These are phyloP conservation scores for Excoecaria agallocha DNA, from an alignment of 345 rosid genomes.

Conservation along the genomic window DNA sequence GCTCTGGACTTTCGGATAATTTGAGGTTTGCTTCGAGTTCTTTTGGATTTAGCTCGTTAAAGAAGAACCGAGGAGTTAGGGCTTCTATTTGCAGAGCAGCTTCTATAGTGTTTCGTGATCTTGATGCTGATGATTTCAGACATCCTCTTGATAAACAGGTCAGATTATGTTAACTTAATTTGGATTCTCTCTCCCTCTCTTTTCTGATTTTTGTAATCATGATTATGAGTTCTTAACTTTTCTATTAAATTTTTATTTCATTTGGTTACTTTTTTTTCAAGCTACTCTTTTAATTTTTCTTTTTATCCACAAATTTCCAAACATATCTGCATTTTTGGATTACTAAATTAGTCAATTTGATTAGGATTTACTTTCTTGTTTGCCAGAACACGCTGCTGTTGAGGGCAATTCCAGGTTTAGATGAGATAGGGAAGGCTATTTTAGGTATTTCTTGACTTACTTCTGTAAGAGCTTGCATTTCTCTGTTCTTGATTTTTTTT, in stretches of 20 bases:
- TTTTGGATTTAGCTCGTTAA: slow-evolving; percentile 25
- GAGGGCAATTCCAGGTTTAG: slow-evolving; percentile 88
- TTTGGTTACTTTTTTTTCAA: neutral
- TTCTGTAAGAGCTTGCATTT: neutral
- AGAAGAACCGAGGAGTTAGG: slow-evolving; percentile 34
- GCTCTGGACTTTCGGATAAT: slow-evolving; percentile 18
- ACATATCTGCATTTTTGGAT: neutral
- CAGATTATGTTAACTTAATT: neutral
- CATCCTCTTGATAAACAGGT: slow-evolving; percentile 97
- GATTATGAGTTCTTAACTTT: neutral
- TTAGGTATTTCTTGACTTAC: slow-evolving; percentile 47
- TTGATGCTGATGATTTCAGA: slow-evolving; percentile 93
- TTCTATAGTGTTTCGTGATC: slow-evolving; percentile 67
- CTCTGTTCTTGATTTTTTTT: neutral
- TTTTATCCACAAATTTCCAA: neutral
- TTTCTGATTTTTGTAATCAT: neutral
- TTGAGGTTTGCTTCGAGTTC: slow-evolving; percentile 20
- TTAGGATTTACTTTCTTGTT: neutral
- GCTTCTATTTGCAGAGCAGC: slow-evolving; percentile 54
- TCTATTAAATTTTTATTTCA: too few species aligned
- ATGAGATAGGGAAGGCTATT: slow-evolving; percentile 70
- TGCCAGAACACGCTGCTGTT: slow-evolving; percentile 77
- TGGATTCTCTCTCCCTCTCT: too few species aligned
- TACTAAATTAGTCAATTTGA: neutral
- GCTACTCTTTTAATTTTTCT: neutral